A percentile compares a stretch with the other conserved stretches of the same genome.
Conservation (phyloP, 2,329 filamentous ascomycete species). For the Triangularia verruculosa region DNA sequence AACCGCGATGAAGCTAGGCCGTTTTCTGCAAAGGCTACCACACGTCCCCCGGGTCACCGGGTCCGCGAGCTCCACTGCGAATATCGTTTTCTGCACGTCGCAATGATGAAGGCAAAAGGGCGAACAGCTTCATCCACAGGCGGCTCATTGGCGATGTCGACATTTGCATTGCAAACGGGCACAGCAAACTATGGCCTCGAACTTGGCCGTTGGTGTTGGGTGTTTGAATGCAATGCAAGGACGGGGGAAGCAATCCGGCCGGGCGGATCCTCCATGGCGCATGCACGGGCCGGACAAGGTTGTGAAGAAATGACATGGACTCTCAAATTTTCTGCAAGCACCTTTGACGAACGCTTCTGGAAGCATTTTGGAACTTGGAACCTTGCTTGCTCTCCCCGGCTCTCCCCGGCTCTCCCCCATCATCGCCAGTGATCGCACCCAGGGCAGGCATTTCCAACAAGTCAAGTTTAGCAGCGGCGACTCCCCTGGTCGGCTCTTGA, state of each 20-base stretch:
- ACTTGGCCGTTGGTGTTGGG: neutral
- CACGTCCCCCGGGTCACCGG: constrained; percentile 9
- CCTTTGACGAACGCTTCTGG: neutral
- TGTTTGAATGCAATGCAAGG: neutral
- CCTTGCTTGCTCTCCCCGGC: neutral
- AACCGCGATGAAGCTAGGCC: constrained; percentile 23
- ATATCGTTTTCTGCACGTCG: neutral
- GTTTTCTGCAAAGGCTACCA: constrained; percentile 7
- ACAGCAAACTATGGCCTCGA: neutral
- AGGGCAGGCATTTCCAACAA: neutral
- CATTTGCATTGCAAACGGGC: neutral
- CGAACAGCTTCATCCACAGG: neutral
- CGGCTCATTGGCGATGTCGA: neutral
- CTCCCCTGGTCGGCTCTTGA: neutral
- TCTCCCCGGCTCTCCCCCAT: neutral
- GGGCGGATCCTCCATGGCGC: neutral
- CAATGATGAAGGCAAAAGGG: neutral
- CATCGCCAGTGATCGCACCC: neutral
- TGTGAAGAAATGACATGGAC: neutral
- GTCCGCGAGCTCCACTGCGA: neutral
- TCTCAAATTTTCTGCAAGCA: neutral
- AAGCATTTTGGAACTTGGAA: neutral
- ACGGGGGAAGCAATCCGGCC: constrained; percentile 1
- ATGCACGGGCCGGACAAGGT: neutral
- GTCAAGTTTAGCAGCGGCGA: neutral